These are phyloP conservation scores for Fusarium odoratissimum DNA, from an alignment of 2,329 filamentous ascomycete genomes.

Conservation along the genomic window DNA sequence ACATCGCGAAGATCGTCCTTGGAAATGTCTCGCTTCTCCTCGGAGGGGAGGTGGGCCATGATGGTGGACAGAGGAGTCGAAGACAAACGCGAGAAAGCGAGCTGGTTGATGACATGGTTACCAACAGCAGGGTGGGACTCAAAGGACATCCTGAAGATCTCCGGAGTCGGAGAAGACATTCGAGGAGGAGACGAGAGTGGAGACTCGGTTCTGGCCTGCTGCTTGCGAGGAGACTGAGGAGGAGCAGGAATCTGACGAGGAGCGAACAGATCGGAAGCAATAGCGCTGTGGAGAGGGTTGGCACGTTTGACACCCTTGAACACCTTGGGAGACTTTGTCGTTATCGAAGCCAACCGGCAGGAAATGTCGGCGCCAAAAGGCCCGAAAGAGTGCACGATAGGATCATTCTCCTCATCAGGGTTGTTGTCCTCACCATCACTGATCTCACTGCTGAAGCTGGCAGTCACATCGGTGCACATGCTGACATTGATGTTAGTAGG, in stretches of 20 bases:
- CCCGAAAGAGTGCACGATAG: constrained; percentile 90
- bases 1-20: constrained; percentile 75
- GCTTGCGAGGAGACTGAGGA: constrained; percentile 41
- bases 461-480: constrained; percentile 63
- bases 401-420: constrained; percentile 93
- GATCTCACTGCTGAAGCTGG: constrained; percentile 68
- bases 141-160: constrained; percentile 39
- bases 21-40: constrained; percentile 69
- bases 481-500: constrained; percentile 52
- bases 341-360: constrained; percentile 83
- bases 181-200: constrained; percentile 45
- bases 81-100: constrained; percentile 92
- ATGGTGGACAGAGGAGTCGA: constrained; percentile 92
- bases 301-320: constrained; percentile 41
- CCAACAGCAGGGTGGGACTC: constrained; percentile 62
- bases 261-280: constrained; percentile 43
- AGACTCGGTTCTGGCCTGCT: constrained; percentile 39
- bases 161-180: constrained; percentile 35
- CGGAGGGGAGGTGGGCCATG: constrained; percentile 82
- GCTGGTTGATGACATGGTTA: constrained; percentile 94
- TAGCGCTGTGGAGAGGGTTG: constrained; percentile 33
- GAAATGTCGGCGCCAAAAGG: constrained; percentile 89
- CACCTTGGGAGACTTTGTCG: constrained; percentile 71
- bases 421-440: constrained; percentile 73
- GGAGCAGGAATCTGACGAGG: constrained; percentile 39